Evolutionary conservation across 2,329 filamentous ascomycete genomes (phyloP), one percentile per base, ranked within the genome.

Genomic region (Ampelomyces quisqualis): DNA sequence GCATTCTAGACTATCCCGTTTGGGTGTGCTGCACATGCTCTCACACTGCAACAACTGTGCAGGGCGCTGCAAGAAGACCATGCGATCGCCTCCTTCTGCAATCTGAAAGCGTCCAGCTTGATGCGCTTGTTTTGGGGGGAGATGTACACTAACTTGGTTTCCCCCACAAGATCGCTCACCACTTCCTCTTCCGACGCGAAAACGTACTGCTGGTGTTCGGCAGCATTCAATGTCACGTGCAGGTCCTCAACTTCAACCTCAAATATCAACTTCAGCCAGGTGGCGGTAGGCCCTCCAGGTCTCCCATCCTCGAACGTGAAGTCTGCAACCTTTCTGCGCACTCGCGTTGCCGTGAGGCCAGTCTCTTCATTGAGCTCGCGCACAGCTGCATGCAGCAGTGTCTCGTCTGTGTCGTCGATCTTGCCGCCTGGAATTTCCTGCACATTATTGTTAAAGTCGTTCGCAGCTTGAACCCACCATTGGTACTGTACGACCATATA

Each of bases 371-470:
- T 68, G 8, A 78, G 58, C 48, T 79, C 77, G 6, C 77, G 69
- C 7, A 67, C 76, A 2, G 73, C 71, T 1, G 70, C 71, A 35
- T 76, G 71, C 1, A 79, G 57, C 22, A 80, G 63, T 0, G 71
- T 76, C 10, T 63, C 53, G 43, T 80, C 77, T 0, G 58, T 60
- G 8, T 62, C 52, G 24, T 79, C 77, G 19, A 68, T 66, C 9
- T 70, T 70, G 2, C 77, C 77, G 5, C 77, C 76, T 3, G 77
- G 76, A 1, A 75, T 65, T 49, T 80, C 77, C 76, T 76, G 21
- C 23, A 28, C 3, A 5, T 8, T 30, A 24, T 56, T 30, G 53
- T 42, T 30, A 14, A 27, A 10, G 3, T n/a, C 5, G 14, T 34
- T 8, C 11, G 22, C 19, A 11, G 13, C 15, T 7, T 5, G 13